Evolutionary conservation across 2,329 filamentous ascomycete species (phyloP).

Genomic region (Aciculosporium take): DNA sequence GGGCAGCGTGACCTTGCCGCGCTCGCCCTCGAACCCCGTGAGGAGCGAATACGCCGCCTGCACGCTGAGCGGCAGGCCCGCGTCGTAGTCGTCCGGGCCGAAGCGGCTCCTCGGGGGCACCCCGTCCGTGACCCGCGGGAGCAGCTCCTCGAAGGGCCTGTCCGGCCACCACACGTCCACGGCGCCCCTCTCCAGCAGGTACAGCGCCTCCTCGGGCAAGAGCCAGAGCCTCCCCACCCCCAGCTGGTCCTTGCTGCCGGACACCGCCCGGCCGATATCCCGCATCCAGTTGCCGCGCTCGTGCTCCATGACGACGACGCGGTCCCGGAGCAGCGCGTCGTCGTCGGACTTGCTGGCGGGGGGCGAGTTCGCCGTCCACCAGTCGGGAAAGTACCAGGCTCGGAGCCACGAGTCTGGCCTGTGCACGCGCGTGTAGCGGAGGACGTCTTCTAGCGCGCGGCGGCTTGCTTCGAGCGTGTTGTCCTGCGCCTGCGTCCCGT

Average conservation of each 20-base stretch:
- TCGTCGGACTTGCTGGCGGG: constrained; percentile 11
- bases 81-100: constrained; percentile 32
- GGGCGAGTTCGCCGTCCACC: constrained; percentile 23
- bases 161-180: constrained; percentile 77
- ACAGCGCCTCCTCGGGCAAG: constrained; percentile 82
- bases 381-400: constrained; percentile 60
- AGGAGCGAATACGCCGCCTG: constrained; percentile 82
- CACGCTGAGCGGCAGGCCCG: constrained; percentile 71
- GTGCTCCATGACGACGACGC: constrained; percentile 54
- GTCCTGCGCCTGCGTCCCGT: constrained; percentile 73
- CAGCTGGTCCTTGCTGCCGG: constrained; percentile 39
- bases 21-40: constrained; percentile 52
- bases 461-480: constrained; percentile 67
- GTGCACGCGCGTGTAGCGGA: constrained; percentile 65
- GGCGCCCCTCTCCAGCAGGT: constrained; percentile 73
- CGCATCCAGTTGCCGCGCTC: constrained; percentile 59
- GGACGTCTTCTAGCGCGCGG: constrained; percentile 75
- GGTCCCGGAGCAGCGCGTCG: constrained; percentile 22
- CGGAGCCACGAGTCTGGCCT: constrained; percentile 49
- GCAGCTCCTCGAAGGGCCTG: constrained; percentile 32
- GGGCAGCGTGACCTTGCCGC: constrained; percentile 52
- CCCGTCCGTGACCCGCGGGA: constrained; percentile 21
- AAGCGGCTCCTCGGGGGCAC: constrained; percentile 10
- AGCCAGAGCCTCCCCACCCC: constrained; percentile 61
- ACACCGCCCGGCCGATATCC: constrained; percentile 55